Base-by-base conservation (phyloP, 306 rosid genomes). In the Prosopis cineraria region DNA sequence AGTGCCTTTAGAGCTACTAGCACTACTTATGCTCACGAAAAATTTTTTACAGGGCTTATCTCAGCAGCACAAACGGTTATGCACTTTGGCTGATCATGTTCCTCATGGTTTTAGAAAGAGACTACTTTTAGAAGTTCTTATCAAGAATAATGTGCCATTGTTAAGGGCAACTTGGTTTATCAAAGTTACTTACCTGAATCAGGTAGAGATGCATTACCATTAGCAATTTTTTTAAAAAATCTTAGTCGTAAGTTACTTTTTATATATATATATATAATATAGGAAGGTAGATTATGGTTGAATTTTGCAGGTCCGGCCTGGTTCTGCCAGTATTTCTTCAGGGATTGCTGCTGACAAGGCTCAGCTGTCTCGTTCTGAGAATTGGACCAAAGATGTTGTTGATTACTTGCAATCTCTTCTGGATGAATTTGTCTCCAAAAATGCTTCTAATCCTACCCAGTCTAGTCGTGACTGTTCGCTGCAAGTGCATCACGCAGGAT, bases 161-260 rank as follows among this genome's bases (percentile, higher is more conserved):
- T 87, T 95, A 52, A 91, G 94, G 90, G 98, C 98, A 64, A 92
- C 97, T 64, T 95, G 98, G 98, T 88, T 91, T 88, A 85, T 93
- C 64, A 95, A 93, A 89, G 93, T 95, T 64, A 86, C 89, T 64
- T 92, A 91, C 79, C 97, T 95, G 60, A 93, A 95, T 89, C 98
- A 91, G 98, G 98, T 95, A 84, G 34, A 63, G 62, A 59, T 68
- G 41, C 85, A 70, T 56, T 13, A 45, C 19, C 68, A 10, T 66
- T 73, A 47, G 16, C 37, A 68, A 47, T 78, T 65, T 68, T 80
- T 30, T 30, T 62, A 6, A 20, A 50, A 27, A 16, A 40, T 55
- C 30, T 22, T 24, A 10, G 58, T 55, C 11, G 17, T 13, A n/a
- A 41, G 9, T 82, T 67, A 48, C 58, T 25, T 78, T 24, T 62